Evolutionary conservation across 805 yeast genomes (phyloP).

Genomic region (Myxozyma vanderwaltii): DNA sequence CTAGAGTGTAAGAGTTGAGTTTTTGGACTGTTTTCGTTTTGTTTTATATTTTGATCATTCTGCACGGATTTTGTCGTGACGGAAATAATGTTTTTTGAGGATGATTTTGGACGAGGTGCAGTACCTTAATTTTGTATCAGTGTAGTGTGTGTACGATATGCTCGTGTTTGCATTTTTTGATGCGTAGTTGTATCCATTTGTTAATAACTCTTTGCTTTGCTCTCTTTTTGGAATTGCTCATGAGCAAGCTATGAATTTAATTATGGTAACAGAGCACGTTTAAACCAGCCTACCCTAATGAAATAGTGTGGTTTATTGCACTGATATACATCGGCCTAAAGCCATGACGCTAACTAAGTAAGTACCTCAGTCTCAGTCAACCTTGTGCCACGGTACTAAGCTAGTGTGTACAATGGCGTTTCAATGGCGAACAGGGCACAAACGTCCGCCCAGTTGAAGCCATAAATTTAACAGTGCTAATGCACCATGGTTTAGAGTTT

Average conservation of each 20-base stretch:
- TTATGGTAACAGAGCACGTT: too few relatives aligned
- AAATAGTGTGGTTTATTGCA: too few relatives aligned
- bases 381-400: too few relatives aligned
- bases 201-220: not conserved
- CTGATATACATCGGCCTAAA: too few relatives aligned
- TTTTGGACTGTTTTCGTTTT: not conserved
- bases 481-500: not conserved
- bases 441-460: not conserved
- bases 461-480: not conserved
- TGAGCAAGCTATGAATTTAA: too few relatives aligned
- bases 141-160: not conserved
- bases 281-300: too few relatives aligned
- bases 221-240: too few relatives aligned
- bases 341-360: too few relatives aligned
- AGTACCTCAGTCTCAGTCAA: too few relatives aligned
- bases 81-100: not conserved
- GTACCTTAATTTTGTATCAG: not conserved
- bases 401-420: not conserved
- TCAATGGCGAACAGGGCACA: not conserved
- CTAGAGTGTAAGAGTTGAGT: not conserved
- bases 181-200: not conserved
- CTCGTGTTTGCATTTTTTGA: not conserved
- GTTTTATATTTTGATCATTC: not conserved
- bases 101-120: too few relatives aligned
- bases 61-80: not conserved